These are phyloP conservation scores for Coemansia sp. DNA, from an alignment of 192 early-diverging fungal genomes.

Conservation along the genomic window DNA sequence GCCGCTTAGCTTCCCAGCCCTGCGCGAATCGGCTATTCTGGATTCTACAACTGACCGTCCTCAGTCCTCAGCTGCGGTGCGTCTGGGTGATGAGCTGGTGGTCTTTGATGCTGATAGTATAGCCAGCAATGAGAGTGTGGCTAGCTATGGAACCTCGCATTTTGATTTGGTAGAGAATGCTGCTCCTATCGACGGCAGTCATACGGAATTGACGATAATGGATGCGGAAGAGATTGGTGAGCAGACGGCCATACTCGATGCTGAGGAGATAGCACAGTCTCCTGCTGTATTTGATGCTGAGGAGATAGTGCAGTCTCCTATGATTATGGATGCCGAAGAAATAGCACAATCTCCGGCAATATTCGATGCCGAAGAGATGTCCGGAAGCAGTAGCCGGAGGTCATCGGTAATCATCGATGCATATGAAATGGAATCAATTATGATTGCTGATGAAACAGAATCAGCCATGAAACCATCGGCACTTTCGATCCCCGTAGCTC, in stretches of 20 bases:
- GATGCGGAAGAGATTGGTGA: conserved; percentile 31
- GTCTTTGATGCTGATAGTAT: conserved; percentile 34
- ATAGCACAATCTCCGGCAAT: neutral
- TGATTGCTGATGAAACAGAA: neutral
- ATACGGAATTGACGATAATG: conserved; percentile 9
- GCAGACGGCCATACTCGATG: neutral
- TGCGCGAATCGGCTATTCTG: conserved; percentile 1
- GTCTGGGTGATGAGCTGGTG: neutral
- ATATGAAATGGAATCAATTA: conserved; percentile 33
- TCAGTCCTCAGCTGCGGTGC: conserved; percentile 13
- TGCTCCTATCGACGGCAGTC: conserved; percentile 6
- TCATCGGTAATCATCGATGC: conserved; percentile 32
- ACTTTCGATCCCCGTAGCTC: neutral
- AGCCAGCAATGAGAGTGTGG: neutral
- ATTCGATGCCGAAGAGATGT: conserved; percentile 19
- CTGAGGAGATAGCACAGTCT: neutral
- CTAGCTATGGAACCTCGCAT: conserved; percentile 14
- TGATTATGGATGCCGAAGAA: conserved; percentile 1
- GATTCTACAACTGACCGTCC: conserved; percentile 8
- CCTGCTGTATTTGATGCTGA: conserved; percentile 26
- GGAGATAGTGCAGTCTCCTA: conserved; percentile 5
- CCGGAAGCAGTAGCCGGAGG: neutral
- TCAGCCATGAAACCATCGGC: neutral
- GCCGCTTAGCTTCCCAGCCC: conserved; percentile 10
- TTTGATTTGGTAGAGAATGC: conserved; percentile 48